Evolutionary conservation across 129 eudicot species (phyloP), one percentile per base, ranked within the genome.

Genomic region (Dittrichia graveolens): DNA sequence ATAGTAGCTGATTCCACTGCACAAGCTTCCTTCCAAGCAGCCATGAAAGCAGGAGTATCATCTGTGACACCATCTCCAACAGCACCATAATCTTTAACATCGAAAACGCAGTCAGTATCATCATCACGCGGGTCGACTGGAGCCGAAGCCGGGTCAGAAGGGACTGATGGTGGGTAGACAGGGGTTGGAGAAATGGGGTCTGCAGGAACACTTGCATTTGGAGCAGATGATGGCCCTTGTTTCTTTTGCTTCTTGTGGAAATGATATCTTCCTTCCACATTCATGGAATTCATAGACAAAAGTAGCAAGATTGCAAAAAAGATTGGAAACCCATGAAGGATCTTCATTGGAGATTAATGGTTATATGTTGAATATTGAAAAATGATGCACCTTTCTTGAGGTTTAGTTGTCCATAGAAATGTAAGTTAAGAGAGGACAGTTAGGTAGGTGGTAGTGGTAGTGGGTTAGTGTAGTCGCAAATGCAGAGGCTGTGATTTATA

Each of bases 11-110:
- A 83, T 42, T 90, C 94, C n/a, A 80, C 96, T 6, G 83, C 91
- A 70, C 99, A 95, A 37, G 99, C 97, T 15, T 76, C 89, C 62
- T 95, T 90, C 99, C 99, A 95, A 13, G 99, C 99, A 4, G 72
- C 84, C 18, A 67, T 59, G 65, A 95, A 90, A 34, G 99, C 97
- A 53, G 89, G 82, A 7, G 89, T 95, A 74, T 95, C 99, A 69
- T 95, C 97, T 5, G 86, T 67, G 11, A 61, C 58, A 8, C 97
- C 99, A 72, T 95, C 96, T 45, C 99, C 99, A 12, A 81, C 75
- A 6, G 97, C 99, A 59, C 99, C 99, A 18, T 75, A 95, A 61
- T 53, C 62, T 10, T 65, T 88, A 10, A 95, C 99, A 42, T 95
- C 74, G 64, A 88, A 95, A 65, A 86, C 75, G 65, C 96, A 84